Evolutionary conservation across 345 rosid genomes (phyloP).

Genomic region (Brassica incana): DNA sequence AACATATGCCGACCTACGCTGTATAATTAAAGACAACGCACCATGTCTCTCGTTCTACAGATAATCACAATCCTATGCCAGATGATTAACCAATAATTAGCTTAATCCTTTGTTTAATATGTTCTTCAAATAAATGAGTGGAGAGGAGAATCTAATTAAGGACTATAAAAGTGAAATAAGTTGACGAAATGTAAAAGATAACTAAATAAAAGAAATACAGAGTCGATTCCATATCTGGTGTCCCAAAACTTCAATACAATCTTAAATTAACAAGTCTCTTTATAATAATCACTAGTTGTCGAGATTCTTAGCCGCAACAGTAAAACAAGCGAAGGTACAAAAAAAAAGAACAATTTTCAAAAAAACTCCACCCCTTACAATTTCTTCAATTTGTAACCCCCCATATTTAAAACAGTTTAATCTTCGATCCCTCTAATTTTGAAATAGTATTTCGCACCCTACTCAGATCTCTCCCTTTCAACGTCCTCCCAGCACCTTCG

Average conservation of each 20-base stretch:
- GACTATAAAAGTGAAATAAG: slow-evolving; percentile 1
- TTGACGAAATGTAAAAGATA: neutral
- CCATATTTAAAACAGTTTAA: slow-evolving; percentile 29
- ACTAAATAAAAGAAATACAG: neutral
- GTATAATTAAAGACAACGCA: slow-evolving; percentile 39
- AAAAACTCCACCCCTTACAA: neutral
- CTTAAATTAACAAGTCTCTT: slow-evolving; percentile 11
- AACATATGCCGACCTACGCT: slow-evolving; percentile 29
- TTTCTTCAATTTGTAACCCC: slow-evolving; percentile 21
- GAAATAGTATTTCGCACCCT: slow-evolving; percentile 93
- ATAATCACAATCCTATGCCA: slow-evolving; percentile 16
- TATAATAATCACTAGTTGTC: neutral
- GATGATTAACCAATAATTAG: slow-evolving; percentile 27
- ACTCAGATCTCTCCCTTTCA: slow-evolving; percentile 95
- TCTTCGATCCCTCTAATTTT: slow-evolving; percentile 90
- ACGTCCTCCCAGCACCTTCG: slow-evolving; percentile 92
- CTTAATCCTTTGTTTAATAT: slow-evolving; percentile 1
- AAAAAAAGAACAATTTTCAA: neutral
- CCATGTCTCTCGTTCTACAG: slow-evolving; percentile 25
- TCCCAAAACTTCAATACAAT: slow-evolving; percentile 27
- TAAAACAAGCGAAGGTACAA: neutral
- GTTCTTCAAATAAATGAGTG: neutral
- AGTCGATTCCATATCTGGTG: slow-evolving; percentile 22
- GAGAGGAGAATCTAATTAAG: slow-evolving; percentile 12
- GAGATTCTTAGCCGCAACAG: neutral